Conservation (phyloP, 257 asterid species). For the Catharanthus roseus region DNA sequence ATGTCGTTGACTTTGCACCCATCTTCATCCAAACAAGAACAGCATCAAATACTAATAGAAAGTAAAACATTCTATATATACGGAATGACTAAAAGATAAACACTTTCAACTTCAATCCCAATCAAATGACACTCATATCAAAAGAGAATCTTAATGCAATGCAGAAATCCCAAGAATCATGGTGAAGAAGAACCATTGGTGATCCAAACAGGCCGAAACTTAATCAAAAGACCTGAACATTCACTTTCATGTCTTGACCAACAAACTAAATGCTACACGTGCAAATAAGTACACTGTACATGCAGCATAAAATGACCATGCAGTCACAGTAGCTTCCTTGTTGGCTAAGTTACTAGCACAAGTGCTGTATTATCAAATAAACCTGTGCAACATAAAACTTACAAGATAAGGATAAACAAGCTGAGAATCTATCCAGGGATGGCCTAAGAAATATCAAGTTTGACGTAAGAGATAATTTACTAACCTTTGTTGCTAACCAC, state of each 20-base stretch:
- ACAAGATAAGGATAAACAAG: not conserved
- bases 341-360: not conserved
- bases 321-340: not conserved
- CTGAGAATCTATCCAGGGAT: not conserved
- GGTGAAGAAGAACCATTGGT: not conserved
- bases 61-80: too few relatives aligned
- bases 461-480: conserved; percentile 9
- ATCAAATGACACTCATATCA: not conserved
- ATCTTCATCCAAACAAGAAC: conserved; percentile 46
- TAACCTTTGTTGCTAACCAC: conserved; percentile 92
- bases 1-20: conserved; percentile 89
- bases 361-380: not conserved
- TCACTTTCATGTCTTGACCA: not conserved
- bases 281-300: not conserved
- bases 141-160: not conserved
- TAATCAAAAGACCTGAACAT: not conserved
- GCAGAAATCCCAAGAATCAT: not conserved
- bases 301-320: not conserved
- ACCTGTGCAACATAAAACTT: not conserved
- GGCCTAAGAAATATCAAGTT: conserved; percentile 6
- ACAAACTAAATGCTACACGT: not conserved
- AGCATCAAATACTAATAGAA: conserved; percentile 15
- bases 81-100: not conserved
- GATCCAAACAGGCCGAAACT: not conserved
- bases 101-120: not conserved